phyloP scores from a whole-genome alignment of 1,139 yeast genomes.

The Taphrina communis region DNA sequence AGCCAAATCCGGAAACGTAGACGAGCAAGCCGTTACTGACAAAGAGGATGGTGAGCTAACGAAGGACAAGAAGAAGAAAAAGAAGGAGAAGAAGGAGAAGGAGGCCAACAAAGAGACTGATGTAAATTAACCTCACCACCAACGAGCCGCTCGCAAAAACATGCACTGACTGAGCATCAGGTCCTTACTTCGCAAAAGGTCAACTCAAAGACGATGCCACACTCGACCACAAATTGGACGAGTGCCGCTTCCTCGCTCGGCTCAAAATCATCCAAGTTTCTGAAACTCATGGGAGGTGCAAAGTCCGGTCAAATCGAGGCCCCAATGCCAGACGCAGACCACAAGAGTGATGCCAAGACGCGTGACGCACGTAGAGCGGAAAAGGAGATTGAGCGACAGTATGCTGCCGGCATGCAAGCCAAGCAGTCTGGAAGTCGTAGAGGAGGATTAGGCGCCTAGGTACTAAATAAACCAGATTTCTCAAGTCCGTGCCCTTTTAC shows the following conservation, averaged over 20 bases:
- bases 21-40: neutral
- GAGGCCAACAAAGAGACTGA: slow-evolving; percentile 6
- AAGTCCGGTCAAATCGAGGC: slow-evolving; percentile 24
- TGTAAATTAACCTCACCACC: slow-evolving; percentile 8
- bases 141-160: neutral
- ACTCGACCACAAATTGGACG: slow-evolving; percentile 13
- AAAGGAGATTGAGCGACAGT: slow-evolving; percentile 35
- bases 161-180: slow-evolving; percentile 28
- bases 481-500: no score
- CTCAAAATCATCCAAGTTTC: slow-evolving; percentile 36
- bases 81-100: slow-evolving; percentile 15
- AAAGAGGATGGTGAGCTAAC: neutral
- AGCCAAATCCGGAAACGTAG: neutral
- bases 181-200: neutral
- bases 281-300: slow-evolving; percentile 36
- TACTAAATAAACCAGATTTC: no score
- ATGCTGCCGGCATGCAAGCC: slow-evolving; percentile 32
- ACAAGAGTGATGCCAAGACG: slow-evolving; percentile 1
- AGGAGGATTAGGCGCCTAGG: slow-evolving; percentile 37
- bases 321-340: neutral
- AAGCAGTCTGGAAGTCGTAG: slow-evolving; percentile 25
- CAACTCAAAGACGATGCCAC: neutral
- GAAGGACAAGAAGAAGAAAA: slow-evolving; percentile 12
- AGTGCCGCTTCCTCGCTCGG: slow-evolving; percentile 36
- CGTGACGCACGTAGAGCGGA: slow-evolving; percentile 30